Conservation (phyloP, 2,329 filamentous ascomycete genomes). For the Diaporthe eres region DNA sequence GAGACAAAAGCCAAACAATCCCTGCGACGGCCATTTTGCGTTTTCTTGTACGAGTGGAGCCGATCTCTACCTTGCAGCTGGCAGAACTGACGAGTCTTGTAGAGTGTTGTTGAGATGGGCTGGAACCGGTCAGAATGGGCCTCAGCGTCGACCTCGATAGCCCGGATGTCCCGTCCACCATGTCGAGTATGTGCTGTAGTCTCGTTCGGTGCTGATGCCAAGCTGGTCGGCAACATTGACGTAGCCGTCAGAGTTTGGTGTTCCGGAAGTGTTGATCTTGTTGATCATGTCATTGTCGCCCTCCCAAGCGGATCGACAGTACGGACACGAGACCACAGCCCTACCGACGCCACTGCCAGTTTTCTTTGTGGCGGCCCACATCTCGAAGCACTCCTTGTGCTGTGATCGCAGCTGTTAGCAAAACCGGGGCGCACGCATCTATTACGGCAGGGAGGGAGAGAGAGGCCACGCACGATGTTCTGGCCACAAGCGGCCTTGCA, state of each 20-base stretch:
- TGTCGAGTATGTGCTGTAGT: slow-evolving; percentile 45
- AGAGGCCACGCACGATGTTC: slow-evolving; percentile 55
- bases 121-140: not conserved
- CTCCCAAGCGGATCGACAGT: slow-evolving; percentile 72
- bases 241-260: slow-evolving; percentile 66
- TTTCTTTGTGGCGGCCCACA: slow-evolving; percentile 66
- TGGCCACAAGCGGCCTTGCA: slow-evolving; percentile 67
- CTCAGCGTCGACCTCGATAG: slow-evolving; percentile 11
- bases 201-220: slow-evolving; percentile 68
- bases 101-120: too few species aligned
- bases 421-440: not conserved
- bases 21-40: not conserved
- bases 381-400: slow-evolving; percentile 67
- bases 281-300: slow-evolving; percentile 59
- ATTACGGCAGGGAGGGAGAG: too few species aligned
- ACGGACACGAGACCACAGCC: slow-evolving; percentile 69
- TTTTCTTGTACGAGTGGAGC: not conserved
- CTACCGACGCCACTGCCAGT: slow-evolving; percentile 44
- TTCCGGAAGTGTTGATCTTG: slow-evolving; percentile 59
- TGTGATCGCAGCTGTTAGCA: not conserved
- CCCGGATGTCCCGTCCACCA: slow-evolving; percentile 27
- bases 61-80: not conserved
- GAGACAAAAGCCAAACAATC: too few species aligned
- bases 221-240: slow-evolving; percentile 73
- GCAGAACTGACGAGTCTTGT: not conserved